These are phyloP conservation scores for Chalaropsis thielavioides DNA, from an alignment of 2,329 filamentous ascomycete genomes.

Conservation along the genomic window DNA sequence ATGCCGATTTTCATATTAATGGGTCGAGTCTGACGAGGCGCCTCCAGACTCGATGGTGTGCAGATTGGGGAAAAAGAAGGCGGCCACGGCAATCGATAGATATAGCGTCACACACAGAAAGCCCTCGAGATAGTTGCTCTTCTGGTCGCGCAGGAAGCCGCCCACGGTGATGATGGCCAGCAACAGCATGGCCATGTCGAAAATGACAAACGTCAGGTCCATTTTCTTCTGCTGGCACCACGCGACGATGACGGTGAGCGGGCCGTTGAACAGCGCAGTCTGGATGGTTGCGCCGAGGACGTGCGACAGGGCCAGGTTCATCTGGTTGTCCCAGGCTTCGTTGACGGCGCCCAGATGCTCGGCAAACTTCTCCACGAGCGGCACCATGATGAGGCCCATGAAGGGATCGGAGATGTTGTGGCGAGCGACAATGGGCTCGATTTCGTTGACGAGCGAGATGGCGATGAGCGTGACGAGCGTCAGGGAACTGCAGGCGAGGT, in stretches of 20 bases:
- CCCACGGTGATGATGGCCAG: slow-evolving; percentile 76
- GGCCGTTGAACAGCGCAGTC: slow-evolving; percentile 77
- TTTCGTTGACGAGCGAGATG: slow-evolving; percentile 58
- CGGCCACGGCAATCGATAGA: slow-evolving; percentile 44
- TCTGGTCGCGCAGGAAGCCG: slow-evolving; percentile 73
- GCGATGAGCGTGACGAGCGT: slow-evolving; percentile 59
- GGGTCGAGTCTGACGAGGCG: background rate
- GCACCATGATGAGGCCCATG: slow-evolving; percentile 60
- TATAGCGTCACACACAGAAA: slow-evolving; percentile 59
- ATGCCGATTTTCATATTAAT: background rate
- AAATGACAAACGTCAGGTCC: slow-evolving; percentile 73
- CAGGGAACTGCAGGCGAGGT: slow-evolving; percentile 37
- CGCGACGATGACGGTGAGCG: slow-evolving; percentile 66
- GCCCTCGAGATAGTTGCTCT: slow-evolving; percentile 84
- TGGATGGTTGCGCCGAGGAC: slow-evolving; percentile 79
- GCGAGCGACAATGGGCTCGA: slow-evolving; percentile 40
- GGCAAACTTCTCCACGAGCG: slow-evolving; percentile 72
- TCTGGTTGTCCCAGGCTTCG: slow-evolving; percentile 70
- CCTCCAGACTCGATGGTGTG: background rate
- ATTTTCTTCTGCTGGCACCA: slow-evolving; percentile 62
- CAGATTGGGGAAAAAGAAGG: slow-evolving; percentile 41
- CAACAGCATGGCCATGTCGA: slow-evolving; percentile 69
- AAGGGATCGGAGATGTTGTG: slow-evolving; percentile 37
- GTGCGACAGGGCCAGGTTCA: slow-evolving; percentile 75
- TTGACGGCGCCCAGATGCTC: slow-evolving; percentile 75